Conservation (phyloP, 306 rosid genomes). For the Vigna hirtella region DNA sequence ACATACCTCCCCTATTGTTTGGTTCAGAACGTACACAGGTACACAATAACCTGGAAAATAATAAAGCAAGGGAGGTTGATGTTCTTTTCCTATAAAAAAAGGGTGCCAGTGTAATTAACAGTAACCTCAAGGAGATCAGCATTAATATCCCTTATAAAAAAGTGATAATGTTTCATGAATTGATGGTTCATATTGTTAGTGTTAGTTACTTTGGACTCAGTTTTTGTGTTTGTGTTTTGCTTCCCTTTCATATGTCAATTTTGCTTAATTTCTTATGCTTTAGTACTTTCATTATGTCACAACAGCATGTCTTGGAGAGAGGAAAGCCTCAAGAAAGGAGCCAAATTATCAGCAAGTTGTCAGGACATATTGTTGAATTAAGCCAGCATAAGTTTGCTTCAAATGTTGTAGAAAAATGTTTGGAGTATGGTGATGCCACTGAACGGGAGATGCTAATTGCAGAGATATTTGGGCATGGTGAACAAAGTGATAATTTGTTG, state of each 20-base stretch:
- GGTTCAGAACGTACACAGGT: neutral
- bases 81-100: neutral
- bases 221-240: conserved; percentile 13
- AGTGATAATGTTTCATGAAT: neutral
- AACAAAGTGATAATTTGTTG: conserved; percentile 67
- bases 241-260: conserved; percentile 20
- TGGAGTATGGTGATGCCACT: conserved; percentile 69
- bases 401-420: conserved; percentile 82
- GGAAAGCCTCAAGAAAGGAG: conserved; percentile 68
- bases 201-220: neutral
- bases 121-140: neutral
- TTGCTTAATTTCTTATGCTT: neutral
- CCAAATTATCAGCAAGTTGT: conserved; percentile 64
- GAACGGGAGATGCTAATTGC: conserved; percentile 68
- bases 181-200: conserved; percentile 8
- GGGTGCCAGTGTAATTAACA: neutral
- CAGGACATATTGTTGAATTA: conserved; percentile 64
- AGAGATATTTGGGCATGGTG: conserved; percentile 68
- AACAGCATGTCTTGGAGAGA: conserved; percentile 72
- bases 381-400: conserved; percentile 86
- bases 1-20: neutral
- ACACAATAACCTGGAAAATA: neutral
- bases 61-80: neutral
- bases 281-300: conserved; percentile 21
- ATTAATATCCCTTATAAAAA: neutral